Evolutionary conservation across 805 yeast genomes (phyloP), one percentile per base, ranked within the genome.

Genomic region (Wickerhamiella qilinensis): DNA sequence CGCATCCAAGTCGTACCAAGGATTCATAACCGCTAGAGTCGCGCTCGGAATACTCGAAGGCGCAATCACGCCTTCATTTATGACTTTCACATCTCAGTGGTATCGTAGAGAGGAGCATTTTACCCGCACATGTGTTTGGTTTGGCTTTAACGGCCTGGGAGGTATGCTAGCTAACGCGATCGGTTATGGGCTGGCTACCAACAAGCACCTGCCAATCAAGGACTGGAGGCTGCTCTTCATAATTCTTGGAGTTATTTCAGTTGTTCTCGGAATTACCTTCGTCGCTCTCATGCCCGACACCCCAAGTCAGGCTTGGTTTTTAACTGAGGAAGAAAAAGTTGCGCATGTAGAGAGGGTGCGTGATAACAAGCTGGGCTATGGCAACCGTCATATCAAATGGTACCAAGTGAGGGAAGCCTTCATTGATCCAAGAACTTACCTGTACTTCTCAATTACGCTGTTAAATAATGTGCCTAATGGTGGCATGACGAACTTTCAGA

Each of bases 171-270:
- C 74, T 14, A 63, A 64, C 14, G 60, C 60, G 11, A 66, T 70
- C 37, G 69, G 73, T 1, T 70, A 68, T 46, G 73, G 69, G 2
- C 46, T 65, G 35, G 52, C 59, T 42, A 37, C 9, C 14, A 11
- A 29, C 36, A 24, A 24, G 7, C 27, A 18, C 3, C 36, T 38
- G 36, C 24, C 52, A 1, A 40, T 62, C 11, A 51, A 51, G 1
- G 56, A 58, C 14, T 77, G 81, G 79, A 67, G 69, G 46, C 50
- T 75, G 15, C 65, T 73, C 39, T 68, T 65, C 54, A 65, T 75
- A 25, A 67, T 73, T 36, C 63, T 69, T 38, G 83, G 80, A 36
- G 67, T 72, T 12, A 51, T 70, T 30, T 70, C 80, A 0, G 56
- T 73, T 18, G 20, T 66, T 17, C 42, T 63, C 28, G 58, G 57